phyloP scores from a whole-genome alignment of 73 alveolate species.

The Diophrys sp. region DNA sequence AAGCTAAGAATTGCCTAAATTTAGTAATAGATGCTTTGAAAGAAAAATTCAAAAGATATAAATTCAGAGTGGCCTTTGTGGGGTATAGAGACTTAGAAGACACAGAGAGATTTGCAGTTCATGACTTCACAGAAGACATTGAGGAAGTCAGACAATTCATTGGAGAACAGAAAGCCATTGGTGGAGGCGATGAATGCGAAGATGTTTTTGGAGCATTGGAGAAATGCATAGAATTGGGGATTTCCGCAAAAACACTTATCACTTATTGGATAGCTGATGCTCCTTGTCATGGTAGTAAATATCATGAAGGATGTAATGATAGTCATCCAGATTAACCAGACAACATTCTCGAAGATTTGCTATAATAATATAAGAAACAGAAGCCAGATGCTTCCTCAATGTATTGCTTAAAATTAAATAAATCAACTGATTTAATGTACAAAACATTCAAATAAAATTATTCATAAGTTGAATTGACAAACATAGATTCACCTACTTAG shows the following conservation, averaged over 20 bases:
- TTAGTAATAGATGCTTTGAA: too few relatives aligned
- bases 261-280: constrained; percentile 65
- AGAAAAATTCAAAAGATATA: too few relatives aligned
- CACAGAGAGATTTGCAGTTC: too few relatives aligned
- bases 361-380: neutral
- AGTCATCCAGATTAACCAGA: neutral
- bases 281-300: constrained; percentile 68
- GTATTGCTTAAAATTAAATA: neutral
- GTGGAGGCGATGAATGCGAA: constrained; percentile 78
- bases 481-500: too few relatives aligned
- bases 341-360: neutral
- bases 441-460: too few relatives aligned
- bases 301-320: constrained; percentile 5
- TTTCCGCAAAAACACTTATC: constrained; percentile 29
- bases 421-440: neutral
- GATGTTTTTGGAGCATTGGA: constrained; percentile 68
- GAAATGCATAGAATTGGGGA: constrained; percentile 35
- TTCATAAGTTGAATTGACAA: neutral
- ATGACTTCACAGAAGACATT: constrained; percentile 49
- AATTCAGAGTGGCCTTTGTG: too few relatives aligned
- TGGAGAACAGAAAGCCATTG: constrained; percentile 41
- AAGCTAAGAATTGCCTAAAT: too few relatives aligned
- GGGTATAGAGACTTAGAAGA: too few relatives aligned
- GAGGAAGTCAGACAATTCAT: constrained; percentile 44
- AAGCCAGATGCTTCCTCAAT: too few relatives aligned